These are phyloP conservation scores for Neopestalotiopsis sp. DNA, from an alignment of 2,329 filamentous ascomycete species.

Conservation along the genomic window DNA sequence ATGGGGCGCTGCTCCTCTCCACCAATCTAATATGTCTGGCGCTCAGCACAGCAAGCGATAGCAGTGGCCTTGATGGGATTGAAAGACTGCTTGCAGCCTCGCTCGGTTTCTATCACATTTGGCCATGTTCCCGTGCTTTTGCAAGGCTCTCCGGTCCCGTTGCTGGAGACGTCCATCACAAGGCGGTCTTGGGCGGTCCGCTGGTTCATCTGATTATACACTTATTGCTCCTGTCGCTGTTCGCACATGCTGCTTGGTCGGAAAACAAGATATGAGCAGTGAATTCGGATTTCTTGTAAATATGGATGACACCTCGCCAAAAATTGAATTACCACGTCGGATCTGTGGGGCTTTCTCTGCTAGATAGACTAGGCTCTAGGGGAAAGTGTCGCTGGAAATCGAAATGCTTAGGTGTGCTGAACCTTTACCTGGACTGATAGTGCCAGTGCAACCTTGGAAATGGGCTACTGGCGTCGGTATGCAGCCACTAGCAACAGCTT, in stretches of 20 bases:
- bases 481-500: too few species aligned
- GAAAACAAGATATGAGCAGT: background rate
- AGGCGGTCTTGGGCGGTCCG: conserved; percentile 49
- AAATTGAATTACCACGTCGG: too few species aligned
- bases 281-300: background rate
- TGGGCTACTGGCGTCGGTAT: too few species aligned
- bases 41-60: conserved; percentile 32
- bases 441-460: too few species aligned
- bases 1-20: conserved; percentile 52
- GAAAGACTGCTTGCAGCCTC: conserved; percentile 42
- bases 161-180: conserved; percentile 22
- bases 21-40: conserved; percentile 49
- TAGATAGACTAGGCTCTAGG: too few species aligned
- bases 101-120: conserved; percentile 54
- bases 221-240: conserved; percentile 39
- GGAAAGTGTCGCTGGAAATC: too few species aligned
- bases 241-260: conserved; percentile 28
- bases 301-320: too few species aligned
- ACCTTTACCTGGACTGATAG: too few species aligned
- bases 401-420: too few species aligned
- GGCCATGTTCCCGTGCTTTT: conserved; percentile 50
- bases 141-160: conserved; percentile 35
- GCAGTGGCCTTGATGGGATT: conserved; percentile 35
- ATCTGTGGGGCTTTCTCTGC: too few species aligned
- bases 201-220: conserved; percentile 51